These are phyloP conservation scores for Secale cereale DNA, from an alignment of 176 grass and related monocot genomes.

Conservation along the genomic window DNA sequence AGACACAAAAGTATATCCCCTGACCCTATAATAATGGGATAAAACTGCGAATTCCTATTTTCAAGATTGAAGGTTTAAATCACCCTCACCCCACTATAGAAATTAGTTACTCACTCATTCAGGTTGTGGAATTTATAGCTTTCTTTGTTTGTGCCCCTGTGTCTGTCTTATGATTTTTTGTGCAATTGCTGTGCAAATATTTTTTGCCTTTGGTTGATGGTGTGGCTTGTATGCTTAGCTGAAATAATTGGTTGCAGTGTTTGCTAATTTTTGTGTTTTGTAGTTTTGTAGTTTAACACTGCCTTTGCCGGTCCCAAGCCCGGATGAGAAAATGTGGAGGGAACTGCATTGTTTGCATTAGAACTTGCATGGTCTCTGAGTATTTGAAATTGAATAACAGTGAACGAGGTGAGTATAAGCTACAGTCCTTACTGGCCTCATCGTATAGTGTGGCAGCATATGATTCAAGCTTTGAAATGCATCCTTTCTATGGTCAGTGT, in stretches of 20 bases:
- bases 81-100: too few relatives aligned
- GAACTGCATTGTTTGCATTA: background rate
- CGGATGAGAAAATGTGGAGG: constrained; percentile 65
- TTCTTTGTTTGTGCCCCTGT: background rate
- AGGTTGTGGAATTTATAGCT: background rate
- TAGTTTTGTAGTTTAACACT: constrained; percentile 50
- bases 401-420: background rate
- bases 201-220: background rate
- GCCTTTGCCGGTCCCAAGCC: constrained; percentile 65
- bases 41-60: background rate
- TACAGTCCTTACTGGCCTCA: background rate
- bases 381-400: background rate
- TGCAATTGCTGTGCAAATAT: background rate
- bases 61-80: background rate
- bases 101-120: background rate
- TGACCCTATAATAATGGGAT: too few relatives aligned
- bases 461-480: background rate
- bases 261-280: background rate
- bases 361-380: background rate
- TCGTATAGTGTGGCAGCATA: background rate
- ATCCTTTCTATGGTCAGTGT: background rate
- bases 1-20: too few relatives aligned
- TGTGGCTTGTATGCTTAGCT: background rate
- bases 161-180: background rate
- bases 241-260: background rate